A percentile compares a stretch with the other conserved stretches of the same genome.
phyloP scores from a whole-genome alignment of 208 protist genomes.

The Trichomonas vaginalis region DNA sequence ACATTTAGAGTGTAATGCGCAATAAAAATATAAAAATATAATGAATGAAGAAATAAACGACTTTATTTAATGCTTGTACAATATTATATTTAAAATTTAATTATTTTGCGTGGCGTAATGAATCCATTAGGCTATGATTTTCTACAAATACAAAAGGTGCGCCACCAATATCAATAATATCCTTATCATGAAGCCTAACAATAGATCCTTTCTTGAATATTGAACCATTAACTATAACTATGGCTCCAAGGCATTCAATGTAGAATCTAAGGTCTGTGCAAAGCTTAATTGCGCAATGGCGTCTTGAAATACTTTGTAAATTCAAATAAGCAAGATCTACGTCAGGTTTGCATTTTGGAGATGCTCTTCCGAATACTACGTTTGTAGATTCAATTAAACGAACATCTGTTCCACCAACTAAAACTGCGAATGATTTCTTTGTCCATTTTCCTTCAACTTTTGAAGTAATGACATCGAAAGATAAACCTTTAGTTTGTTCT shows the following conservation, averaged over 20 bases:
- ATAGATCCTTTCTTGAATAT: neutral
- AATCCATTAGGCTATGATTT: neutral
- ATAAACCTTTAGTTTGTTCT: too few species aligned
- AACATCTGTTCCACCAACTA: neutral
- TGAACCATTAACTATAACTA: neutral
- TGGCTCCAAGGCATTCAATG: neutral
- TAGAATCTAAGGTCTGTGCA: neutral
- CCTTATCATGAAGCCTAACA: neutral
- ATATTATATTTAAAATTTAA: too few species aligned
- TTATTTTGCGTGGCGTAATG: neutral
- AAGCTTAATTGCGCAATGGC: neutral
- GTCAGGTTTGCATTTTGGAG: neutral
- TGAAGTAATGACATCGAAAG: neutral
- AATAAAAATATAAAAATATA: too few species aligned
- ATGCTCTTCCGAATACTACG: neutral
- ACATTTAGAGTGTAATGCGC: too few species aligned
- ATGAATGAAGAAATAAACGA: too few species aligned
- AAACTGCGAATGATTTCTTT: neutral
- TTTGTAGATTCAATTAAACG: neutral
- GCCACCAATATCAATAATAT: constrained; percentile 15
- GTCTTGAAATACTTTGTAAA: neutral
- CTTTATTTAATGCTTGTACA: too few species aligned
- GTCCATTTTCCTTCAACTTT: neutral
- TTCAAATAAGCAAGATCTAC: neutral
- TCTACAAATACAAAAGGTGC: neutral